phyloP scores from a whole-genome alignment of 2,329 filamentous ascomycete species.

The Trichoderma sp. region DNA sequence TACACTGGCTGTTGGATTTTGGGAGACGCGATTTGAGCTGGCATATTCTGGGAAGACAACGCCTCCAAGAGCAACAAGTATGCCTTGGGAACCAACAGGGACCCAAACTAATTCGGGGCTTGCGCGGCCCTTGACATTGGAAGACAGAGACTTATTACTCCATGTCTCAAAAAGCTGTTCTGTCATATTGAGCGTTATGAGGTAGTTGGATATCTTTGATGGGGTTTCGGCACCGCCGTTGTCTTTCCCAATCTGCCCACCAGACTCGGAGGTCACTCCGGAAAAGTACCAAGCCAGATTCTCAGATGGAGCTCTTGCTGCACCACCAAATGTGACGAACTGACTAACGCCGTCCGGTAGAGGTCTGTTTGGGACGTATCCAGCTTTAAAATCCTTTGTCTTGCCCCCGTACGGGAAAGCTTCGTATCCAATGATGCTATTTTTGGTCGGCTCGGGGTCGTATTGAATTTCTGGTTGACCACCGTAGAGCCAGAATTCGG shows the following conservation, averaged over 20 bases:
- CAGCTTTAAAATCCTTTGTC: constrained; percentile 45
- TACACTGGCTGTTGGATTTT: constrained; percentile 39
- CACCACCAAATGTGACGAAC: constrained; percentile 66
- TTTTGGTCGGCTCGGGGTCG: constrained; percentile 40
- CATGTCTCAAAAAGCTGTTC: constrained; percentile 54
- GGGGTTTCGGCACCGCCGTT: no score
- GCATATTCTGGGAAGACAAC: constrained; percentile 62
- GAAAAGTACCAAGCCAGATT: constrained; percentile 73
- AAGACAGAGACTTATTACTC: constrained; percentile 57
- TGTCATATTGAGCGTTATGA: constrained; percentile 64
- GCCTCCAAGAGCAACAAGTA: constrained; percentile 76
- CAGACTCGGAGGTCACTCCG: constrained; percentile 56
- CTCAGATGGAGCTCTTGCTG: constrained; percentile 66
- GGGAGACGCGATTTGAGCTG: constrained; percentile 31
- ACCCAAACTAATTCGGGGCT: constrained; percentile 72
- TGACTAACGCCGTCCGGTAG: constrained; percentile 54
- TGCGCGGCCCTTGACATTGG: constrained; percentile 55
- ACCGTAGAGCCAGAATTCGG: constrained; percentile 65
- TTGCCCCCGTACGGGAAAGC: constrained; percentile 53
- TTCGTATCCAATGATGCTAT: constrained; percentile 55
- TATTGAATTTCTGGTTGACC: constrained; percentile 49
- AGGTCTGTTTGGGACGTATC: constrained; percentile 44
- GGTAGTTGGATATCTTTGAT: constrained; percentile 52
- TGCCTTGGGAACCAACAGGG: constrained; percentile 73
- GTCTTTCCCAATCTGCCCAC: no score